A percentile compares a stretch with the other conserved stretches of the same genome.
phyloP scores from a whole-genome alignment of 345 rosid genomes.

The Citrus maxima region DNA sequence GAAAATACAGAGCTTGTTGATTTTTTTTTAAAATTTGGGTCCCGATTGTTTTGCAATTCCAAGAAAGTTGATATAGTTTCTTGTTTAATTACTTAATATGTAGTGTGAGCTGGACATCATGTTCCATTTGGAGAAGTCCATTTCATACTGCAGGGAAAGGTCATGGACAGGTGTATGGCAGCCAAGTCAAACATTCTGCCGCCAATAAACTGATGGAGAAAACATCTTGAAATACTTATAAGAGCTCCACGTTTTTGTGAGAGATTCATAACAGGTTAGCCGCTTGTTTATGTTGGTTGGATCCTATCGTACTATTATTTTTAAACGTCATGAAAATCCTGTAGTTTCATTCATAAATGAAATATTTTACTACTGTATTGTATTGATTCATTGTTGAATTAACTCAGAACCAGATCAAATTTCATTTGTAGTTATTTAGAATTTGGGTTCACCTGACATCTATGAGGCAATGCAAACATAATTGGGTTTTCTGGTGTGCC shows the following conservation, averaged over 20 bases:
- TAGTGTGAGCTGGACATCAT: conserved; percentile 93
- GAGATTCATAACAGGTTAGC: no score
- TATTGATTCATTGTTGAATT: no score
- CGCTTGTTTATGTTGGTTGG: no score
- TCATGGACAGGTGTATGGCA: conserved; percentile 88
- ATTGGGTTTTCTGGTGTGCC: no score
- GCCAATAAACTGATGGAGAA: conserved; percentile 91
- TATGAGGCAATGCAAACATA: no score
- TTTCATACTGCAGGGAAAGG: conserved; percentile 59
- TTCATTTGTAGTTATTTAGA: no score
- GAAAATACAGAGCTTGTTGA: not conserved
- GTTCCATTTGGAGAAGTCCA: conserved; percentile 55
- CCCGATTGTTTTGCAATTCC: not conserved
- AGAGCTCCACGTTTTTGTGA: not conserved
- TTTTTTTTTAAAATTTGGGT: not conserved
- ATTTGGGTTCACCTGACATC: no score
- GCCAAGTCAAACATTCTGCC: conserved; percentile 73
- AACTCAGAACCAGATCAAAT: no score
- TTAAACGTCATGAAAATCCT: no score
- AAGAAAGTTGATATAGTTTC: not conserved
- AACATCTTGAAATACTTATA: conserved; percentile 34
- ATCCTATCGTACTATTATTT: no score
- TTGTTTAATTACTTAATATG: not conserved
- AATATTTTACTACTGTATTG: no score
- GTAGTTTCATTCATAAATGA: no score